Base-by-base conservation (phyloP, 2,329 filamentous ascomycete species). In the Aspergillus pseudoglaucus region DNA sequence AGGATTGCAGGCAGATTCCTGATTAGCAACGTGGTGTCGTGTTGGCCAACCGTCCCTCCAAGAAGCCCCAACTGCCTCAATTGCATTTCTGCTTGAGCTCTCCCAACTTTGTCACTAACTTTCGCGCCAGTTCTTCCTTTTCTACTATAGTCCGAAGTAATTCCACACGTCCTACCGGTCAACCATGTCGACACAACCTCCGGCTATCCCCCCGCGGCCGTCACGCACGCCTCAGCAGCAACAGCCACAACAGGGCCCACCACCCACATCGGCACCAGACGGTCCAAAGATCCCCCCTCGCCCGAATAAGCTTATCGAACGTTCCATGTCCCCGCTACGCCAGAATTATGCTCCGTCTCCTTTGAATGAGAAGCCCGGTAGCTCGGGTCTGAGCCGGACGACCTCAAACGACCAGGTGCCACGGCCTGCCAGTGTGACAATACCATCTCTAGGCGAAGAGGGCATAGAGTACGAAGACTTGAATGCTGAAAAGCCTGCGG, bases 391-490 rank as follows among this genome's bases (percentile, higher is more conserved):
- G 47, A 56, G 49, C 48, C 65, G 63, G 14, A 62, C 63, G 9
- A 53, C 55, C 38, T 68, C 67, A 22, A 63, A 64, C 40, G 68
- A 71, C 33, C 50, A 64, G 58, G 60, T 69, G 58, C 53, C 69
- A 61, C 85, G 88, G 44, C 82, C 87, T 32, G 80, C 82, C 43
- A 94, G 88, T 63, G 88, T 95, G 48, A 80, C 81, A 30, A 79
- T 96, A 64, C 91, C 91, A 14, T 87, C 87, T 1, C 78, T 95
- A 47, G 91, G 91, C 49, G 84, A 96, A 64, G 91, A 96, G 72
- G 91, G 91, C 53, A 82, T 78, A 57, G 91, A 96, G 72, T 96
- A 96, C 70, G 88, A 82, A 45, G 85, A 81, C 60, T 72, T 82
- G 44, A 68, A 71, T 53, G 64, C 70, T 54, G 63, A 66, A 38